Percentiles rank a stretch among this genome's conserved stretches.
phyloP scores from a whole-genome alignment of 1,284 basidiomycete species.

The Gomphus bonarii region DNA sequence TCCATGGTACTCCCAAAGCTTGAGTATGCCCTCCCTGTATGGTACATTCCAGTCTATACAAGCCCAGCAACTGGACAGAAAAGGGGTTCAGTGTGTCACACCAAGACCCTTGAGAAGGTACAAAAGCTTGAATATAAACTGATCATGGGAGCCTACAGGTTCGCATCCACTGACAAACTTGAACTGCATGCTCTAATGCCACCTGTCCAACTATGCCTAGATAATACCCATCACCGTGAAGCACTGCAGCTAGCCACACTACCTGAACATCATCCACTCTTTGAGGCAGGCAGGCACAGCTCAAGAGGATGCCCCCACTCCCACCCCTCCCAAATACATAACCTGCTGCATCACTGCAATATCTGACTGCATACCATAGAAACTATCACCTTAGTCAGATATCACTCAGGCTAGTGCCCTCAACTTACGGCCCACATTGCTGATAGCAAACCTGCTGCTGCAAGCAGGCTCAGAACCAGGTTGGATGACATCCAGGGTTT shows the following conservation, averaged over 20 bases:
- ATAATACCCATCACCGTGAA: slow-evolving; percentile 14
- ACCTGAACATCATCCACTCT: slow-evolving; percentile 15
- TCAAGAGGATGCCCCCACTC: no score
- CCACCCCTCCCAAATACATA: no score
- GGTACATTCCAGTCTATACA: slow-evolving; percentile 20
- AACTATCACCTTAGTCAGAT: slow-evolving; percentile 13
- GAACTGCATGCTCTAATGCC: slow-evolving; percentile 18
- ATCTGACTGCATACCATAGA: slow-evolving; percentile 11
- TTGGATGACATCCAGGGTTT: slow-evolving; percentile 17
- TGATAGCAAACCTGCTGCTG: slow-evolving; percentile 5
- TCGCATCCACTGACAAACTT: slow-evolving; percentile 19
- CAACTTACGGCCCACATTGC: slow-evolving; percentile 2
- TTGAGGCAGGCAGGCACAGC: no score
- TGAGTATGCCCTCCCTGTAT: slow-evolving; percentile 15
- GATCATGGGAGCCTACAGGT: slow-evolving; percentile 18
- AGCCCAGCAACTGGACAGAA: background rate
- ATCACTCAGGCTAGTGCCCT: background rate
- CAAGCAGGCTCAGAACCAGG: background rate
- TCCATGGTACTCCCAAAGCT: background rate
- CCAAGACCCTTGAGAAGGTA: slow-evolving; percentile 12
- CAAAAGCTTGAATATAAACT: slow-evolving; percentile 15
- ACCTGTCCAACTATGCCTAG: slow-evolving; percentile 16
- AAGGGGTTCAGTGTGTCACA: slow-evolving; percentile 12
- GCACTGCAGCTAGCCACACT: slow-evolving; percentile 16
- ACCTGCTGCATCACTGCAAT: slow-evolving; percentile 4